phyloP scores from a whole-genome alignment of 2,329 filamentous ascomycete species.

The Sclerotinia nivalis region DNA sequence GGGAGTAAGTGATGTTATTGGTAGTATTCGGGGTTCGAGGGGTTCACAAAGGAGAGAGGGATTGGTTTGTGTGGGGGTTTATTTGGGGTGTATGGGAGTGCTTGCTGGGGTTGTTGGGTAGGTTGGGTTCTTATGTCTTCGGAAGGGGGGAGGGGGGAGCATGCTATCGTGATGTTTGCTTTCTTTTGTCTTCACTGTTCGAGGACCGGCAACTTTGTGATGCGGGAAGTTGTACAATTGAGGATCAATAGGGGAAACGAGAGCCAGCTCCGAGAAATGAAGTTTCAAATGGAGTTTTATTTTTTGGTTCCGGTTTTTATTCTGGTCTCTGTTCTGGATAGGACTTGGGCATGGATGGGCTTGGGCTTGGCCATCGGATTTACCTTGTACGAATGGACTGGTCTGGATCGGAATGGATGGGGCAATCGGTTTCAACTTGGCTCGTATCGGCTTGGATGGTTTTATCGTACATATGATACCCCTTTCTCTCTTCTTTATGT shows the following conservation, averaged over 20 bases:
- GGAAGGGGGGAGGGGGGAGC: too few relatives aligned
- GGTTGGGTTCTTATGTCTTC: not conserved
- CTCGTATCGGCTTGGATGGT: not conserved
- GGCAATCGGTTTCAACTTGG: not conserved
- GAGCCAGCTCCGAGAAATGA: too few relatives aligned
- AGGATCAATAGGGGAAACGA: rapidly evolving
- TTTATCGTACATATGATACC: not conserved
- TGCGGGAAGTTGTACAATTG: rapidly evolving
- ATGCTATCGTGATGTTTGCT: not conserved
- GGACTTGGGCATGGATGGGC: too few relatives aligned
- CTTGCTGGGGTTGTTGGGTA: slow-evolving; percentile 35
- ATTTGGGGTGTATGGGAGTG: slow-evolving; percentile 37
- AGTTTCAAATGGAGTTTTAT: too few relatives aligned
- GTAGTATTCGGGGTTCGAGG: slow-evolving; percentile 9
- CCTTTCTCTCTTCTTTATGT: not conserved
- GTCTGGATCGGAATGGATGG: not conserved
- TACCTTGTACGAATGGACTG: not conserved
- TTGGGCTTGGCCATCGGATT: too few relatives aligned
- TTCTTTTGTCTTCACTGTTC: too few relatives aligned
- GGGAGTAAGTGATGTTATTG: not conserved
- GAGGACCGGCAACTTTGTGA: not conserved
- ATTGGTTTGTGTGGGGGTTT: slow-evolving; percentile 35
- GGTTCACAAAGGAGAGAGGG: slow-evolving; percentile 31
- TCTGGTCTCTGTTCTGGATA: too few relatives aligned
- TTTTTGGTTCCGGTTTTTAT: too few relatives aligned